Evolutionary conservation across 495 filamentous ascomycete species (phyloP).

Genomic region (Delitschia confertaspora): DNA sequence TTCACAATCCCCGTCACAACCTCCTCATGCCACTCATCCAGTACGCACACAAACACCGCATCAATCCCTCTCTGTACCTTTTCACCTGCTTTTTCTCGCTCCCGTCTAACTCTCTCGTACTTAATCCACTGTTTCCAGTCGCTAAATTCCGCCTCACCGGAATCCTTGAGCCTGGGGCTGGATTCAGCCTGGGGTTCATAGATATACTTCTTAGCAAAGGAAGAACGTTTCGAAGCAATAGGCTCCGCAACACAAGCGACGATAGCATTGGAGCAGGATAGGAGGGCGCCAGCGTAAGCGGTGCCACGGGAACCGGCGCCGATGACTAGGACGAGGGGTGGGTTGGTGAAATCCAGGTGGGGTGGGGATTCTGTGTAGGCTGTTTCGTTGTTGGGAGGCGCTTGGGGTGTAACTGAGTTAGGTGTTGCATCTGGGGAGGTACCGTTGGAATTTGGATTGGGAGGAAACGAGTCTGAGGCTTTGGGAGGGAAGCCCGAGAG

Average conservation of each 20-base stretch:
- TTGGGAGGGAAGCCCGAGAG: no score
- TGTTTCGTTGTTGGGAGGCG: no score
- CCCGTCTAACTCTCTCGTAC: slow-evolving; percentile 54
- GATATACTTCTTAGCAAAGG: slow-evolving; percentile 59
- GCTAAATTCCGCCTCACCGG: slow-evolving; percentile 42
- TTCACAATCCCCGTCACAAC: slow-evolving; percentile 62
- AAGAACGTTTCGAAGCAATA: slow-evolving; percentile 59
- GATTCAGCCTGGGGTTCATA: slow-evolving; percentile 43
- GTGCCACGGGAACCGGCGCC: slow-evolving; percentile 80
- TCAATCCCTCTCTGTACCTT: slow-evolving; percentile 45
- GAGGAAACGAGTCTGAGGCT: no score
- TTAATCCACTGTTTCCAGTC: slow-evolving; percentile 66
- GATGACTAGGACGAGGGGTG: slow-evolving; percentile 58
- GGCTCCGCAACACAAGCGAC: slow-evolving; percentile 72
- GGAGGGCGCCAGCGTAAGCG: slow-evolving; percentile 54
- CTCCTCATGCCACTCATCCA: slow-evolving; percentile 79
- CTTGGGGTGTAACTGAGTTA: background rate
- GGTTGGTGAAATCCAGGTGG: slow-evolving; percentile 16
- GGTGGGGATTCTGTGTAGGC: no score
- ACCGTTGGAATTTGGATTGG: no score
- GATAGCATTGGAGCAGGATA: slow-evolving; percentile 13
- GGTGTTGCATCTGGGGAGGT: no score
- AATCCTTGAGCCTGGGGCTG: background rate
- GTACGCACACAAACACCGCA: slow-evolving; percentile 77
- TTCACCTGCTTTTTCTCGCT: slow-evolving; percentile 13